phyloP scores from a whole-genome alignment of 2,329 filamentous ascomycete genomes.

The Zalaria sp. region DNA sequence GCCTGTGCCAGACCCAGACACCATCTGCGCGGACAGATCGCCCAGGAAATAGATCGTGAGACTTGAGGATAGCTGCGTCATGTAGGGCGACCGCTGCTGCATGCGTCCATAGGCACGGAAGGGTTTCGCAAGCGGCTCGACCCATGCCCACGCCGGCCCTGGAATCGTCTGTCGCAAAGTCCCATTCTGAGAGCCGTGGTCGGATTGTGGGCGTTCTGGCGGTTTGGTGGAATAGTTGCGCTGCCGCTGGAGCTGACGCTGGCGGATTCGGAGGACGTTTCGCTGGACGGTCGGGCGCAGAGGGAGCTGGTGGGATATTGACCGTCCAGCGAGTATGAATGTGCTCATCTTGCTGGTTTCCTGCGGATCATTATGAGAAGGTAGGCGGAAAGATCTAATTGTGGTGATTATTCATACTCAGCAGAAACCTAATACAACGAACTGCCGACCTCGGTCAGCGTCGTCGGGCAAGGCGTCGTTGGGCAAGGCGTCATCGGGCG shows the following conservation, averaged over 20 bases:
- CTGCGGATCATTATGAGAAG: not conserved
- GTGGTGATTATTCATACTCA: not conserved
- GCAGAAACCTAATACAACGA: not conserved
- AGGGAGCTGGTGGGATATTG: constrained; percentile 10
- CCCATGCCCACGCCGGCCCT: constrained; percentile 30
- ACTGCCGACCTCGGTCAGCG: not conserved
- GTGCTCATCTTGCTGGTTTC: constrained; percentile 11
- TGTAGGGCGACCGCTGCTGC: constrained; percentile 58
- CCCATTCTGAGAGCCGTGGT: constrained; percentile 4
- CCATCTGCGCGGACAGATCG: constrained; percentile 63
- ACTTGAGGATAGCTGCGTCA: constrained; percentile 65
- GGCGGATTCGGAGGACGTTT: constrained; percentile 11
- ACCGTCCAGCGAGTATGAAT: constrained; percentile 13
- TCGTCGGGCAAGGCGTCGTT: not conserved
- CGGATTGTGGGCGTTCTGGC: constrained; percentile 4
- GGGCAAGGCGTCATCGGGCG: not conserved
- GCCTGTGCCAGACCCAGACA: constrained; percentile 21
- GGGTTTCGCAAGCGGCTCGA: constrained; percentile 29
- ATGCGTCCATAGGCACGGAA: constrained; percentile 50
- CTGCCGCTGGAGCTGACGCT: constrained; percentile 9
- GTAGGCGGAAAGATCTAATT: not conserved
- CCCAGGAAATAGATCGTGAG: constrained; percentile 67
- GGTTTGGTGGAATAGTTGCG: constrained; percentile 10
- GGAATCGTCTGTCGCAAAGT: constrained; percentile 18
- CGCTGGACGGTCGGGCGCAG: constrained; percentile 19